Evolutionary conservation across 192 early-diverging fungal genomes (phyloP), one percentile per base, ranked within the genome.

Genomic region (Gaertneriomyces semiglobifer): DNA sequence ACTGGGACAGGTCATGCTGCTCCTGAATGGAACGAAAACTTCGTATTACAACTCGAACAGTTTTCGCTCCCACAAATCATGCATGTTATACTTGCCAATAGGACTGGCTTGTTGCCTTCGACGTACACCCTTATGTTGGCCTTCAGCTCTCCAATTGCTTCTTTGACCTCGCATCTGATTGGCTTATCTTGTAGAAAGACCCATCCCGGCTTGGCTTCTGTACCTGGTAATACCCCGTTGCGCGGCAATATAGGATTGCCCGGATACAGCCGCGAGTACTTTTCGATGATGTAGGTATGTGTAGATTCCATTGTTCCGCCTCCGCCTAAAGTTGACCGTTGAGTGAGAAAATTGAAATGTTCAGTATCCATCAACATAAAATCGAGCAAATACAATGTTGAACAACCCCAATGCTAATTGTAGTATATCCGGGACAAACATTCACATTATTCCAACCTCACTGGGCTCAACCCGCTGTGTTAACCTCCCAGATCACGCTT

Each of bases 211-310:
- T 16, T 38, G 39, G 16, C 55, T 16, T 12, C 16, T 14, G n/a
- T 57, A 14, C 55, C 55, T 33, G 25, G 25, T 33, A 2, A 33
- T 33, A 33, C 25, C 25, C 25, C 25, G 25, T 33, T 33, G 25
- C 25, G 25, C 25, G 25, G 25, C 25, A 33, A 33, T 33, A 33
- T 33, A 6, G 14, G 12, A 16, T 16, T 38, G 16, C 33, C 33
- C 18, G 55, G 55, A 57, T 57, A 57, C 55, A 57, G 38, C 5
- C 55, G 55, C 38, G 55, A 57, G 38, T 57, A 57, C 55, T 57
- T 57, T 12, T 57, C 55, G 55, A 57, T 57, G 19, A 39, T 57
- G 55, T 25, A 57, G 12, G 55, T 57, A 39, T 57, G 55, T 2
- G 55, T 14, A 38, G 20, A 38, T 25, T 14, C 55, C 55, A 57